These are phyloP conservation scores for Rhizodiscina lignyota DNA, from an alignment of 495 filamentous ascomycete species.

Conservation along the genomic window DNA sequence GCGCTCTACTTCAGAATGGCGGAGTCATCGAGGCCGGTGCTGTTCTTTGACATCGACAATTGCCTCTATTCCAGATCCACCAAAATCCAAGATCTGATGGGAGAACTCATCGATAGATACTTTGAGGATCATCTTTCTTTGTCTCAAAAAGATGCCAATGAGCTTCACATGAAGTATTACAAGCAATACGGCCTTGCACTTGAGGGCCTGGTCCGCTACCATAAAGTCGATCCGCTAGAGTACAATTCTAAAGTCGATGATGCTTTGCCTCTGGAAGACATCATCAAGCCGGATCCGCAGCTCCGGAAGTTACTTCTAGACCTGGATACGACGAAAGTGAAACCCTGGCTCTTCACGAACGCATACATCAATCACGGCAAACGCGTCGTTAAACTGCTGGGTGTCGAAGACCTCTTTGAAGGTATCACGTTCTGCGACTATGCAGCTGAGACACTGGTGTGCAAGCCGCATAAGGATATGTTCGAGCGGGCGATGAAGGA, in stretches of 20 bases:
- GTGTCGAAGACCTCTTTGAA: slow-evolving; percentile 76
- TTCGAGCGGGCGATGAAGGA: slow-evolving; percentile 54
- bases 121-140: slow-evolving; percentile 67
- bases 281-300: slow-evolving; percentile 60
- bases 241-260: slow-evolving; percentile 95
- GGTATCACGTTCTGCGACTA: slow-evolving; percentile 93
- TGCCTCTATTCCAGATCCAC: no score
- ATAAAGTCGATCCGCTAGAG: slow-evolving; percentile 87
- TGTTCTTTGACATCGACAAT: slow-evolving; percentile 97
- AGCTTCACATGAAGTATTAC: slow-evolving; percentile 84
- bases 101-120: no score
- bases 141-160: slow-evolving; percentile 50
- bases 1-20: no score
- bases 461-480: slow-evolving; percentile 76
- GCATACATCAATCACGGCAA: slow-evolving; percentile 80
- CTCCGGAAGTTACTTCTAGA: slow-evolving; percentile 63
- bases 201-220: slow-evolving; percentile 80
- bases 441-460: slow-evolving; percentile 42
- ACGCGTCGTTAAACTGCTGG: slow-evolving; percentile 65
- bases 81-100: no score
- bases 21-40: slow-evolving; percentile 45
- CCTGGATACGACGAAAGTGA: slow-evolving; percentile 64
- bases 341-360: slow-evolving; percentile 89
- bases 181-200: slow-evolving; percentile 92
- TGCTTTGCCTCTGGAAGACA: slow-evolving; percentile 69